phyloP scores from a whole-genome alignment of 257 asterid species.

The Datura wrightii region DNA sequence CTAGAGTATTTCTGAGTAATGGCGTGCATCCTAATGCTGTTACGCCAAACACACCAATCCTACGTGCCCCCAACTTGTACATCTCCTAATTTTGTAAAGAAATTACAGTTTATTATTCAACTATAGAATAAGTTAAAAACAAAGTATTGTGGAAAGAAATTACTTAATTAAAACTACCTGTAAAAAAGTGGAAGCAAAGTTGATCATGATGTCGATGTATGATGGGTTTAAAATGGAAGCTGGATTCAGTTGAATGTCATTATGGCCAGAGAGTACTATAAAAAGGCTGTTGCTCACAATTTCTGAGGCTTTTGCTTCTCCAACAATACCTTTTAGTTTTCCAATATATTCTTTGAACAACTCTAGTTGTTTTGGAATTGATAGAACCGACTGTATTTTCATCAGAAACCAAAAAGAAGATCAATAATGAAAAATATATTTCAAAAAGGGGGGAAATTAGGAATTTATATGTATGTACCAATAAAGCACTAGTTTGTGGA shows the following conservation, averaged over 20 bases:
- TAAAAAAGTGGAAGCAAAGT: not conserved
- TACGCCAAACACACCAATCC: constrained; percentile 47
- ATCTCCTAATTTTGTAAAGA: constrained; percentile 48
- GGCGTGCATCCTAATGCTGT: constrained; percentile 66
- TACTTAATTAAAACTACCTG: too few relatives aligned
- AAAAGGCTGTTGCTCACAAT: constrained; percentile 34
- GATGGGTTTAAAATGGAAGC: not conserved
- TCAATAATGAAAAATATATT: not conserved
- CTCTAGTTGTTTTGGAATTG: constrained; percentile 34
- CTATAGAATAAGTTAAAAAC: too few relatives aligned
- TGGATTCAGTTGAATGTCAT: constrained; percentile 27
- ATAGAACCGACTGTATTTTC: constrained; percentile 32
- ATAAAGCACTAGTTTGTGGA: constrained; percentile 54
- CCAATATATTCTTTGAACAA: constrained; percentile 39
- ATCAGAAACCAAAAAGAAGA: not conserved
- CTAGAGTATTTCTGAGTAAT: constrained; percentile 48
- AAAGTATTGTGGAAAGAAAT: too few relatives aligned
- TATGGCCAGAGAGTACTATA: constrained; percentile 37
- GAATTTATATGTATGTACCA: constrained; percentile 41
- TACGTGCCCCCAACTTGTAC: constrained; percentile 59
- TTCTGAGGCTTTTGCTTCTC: constrained; percentile 34
- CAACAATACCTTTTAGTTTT: constrained; percentile 35
- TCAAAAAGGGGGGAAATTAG: not conserved
- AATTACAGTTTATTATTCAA: too few relatives aligned
- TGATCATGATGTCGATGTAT: not conserved